Base-by-base conservation (phyloP, 345 rosid species). In the Aurinia saxatilis region DNA sequence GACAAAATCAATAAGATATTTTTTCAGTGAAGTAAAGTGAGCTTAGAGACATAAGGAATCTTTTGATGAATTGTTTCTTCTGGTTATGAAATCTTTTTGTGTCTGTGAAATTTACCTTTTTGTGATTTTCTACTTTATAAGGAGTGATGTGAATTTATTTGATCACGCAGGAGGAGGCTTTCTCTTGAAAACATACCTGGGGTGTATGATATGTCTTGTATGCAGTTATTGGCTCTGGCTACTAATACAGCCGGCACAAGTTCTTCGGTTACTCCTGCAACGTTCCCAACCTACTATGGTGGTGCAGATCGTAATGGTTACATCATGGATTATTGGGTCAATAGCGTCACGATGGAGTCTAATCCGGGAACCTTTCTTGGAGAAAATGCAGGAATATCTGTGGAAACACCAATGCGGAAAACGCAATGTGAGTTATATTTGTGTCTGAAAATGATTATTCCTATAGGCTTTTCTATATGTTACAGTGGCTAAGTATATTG, bases 391-490 rank as follows among this genome's bases (percentile, higher is more conserved):
- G 10, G 19, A 47, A 23, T 15, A 38, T 9, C 12, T 66, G 23
- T 17, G 12, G 57, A 35, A 37, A 13, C 10, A 48, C 49, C 50
- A 66, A 38, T 39, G 18, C 45, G 8, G 14, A 8, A 34, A 8
- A 27, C 36, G 59, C 66, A 67, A 40, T 41, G 65, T 67, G 45
- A 67, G 72, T 50, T 15, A 3, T 42, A 8, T 10, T 45, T 27
- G 17, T 58, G 63, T 10, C 18, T 41, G 2, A 2, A 25, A 12
- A 7, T 23, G 9, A 3, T 18, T 9, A 17, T 14, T 2, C 2
- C 41, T 36, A 17, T 27, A 7, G 29, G 10, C 7, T 50, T 8
- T 38, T 11, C 2, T 8, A 7, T 27, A 61, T 6, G 30, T 15
- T 42, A 0, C 2, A 30, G 7, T 59, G 29, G 40, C 41, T 10